Conservation (phyloP, 495 filamentous ascomycete species). For the Parathielavia hyrcaniae region DNA sequence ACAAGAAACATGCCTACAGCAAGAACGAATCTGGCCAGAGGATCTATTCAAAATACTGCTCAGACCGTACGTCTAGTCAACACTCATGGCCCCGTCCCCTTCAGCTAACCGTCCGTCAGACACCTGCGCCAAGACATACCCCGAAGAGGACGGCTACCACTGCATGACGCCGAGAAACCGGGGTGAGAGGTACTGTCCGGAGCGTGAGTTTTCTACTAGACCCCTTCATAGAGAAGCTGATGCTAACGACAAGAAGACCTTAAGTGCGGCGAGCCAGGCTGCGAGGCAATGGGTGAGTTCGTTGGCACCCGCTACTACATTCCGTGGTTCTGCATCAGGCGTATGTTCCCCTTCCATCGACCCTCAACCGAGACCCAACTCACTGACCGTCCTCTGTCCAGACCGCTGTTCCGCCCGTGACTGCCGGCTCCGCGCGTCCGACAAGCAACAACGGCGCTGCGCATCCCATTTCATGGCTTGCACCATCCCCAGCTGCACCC, state of each 20-base stretch:
- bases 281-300: conserved; percentile 5
- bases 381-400: background rate
- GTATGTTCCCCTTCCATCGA: background rate
- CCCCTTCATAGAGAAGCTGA: no score
- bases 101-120: background rate
- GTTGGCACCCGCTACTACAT: background rate
- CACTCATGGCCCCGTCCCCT: background rate
- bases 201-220: background rate
- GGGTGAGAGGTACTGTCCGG: conserved; percentile 8
- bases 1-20: conserved; percentile 13
- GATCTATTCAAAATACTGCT: conserved; percentile 16
- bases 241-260: background rate
- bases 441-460: conserved; percentile 14
- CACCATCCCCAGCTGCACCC: conserved; percentile 10
- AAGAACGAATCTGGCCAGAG: background rate
- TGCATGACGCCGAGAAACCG: conserved; percentile 7
- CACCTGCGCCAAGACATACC: conserved; percentile 7
- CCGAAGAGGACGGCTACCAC: conserved; percentile 5
- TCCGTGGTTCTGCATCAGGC: conserved; percentile 11
- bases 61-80: background rate
- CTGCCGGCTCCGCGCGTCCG: conserved; percentile 5
- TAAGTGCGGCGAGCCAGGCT: conserved; percentile 12
- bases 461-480: conserved; percentile 7
- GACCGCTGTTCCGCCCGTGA: conserved; percentile 12
- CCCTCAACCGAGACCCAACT: no score